Base-by-base conservation (phyloP, 495 filamentous ascomycete species). In the Podospora fimiseda region DNA sequence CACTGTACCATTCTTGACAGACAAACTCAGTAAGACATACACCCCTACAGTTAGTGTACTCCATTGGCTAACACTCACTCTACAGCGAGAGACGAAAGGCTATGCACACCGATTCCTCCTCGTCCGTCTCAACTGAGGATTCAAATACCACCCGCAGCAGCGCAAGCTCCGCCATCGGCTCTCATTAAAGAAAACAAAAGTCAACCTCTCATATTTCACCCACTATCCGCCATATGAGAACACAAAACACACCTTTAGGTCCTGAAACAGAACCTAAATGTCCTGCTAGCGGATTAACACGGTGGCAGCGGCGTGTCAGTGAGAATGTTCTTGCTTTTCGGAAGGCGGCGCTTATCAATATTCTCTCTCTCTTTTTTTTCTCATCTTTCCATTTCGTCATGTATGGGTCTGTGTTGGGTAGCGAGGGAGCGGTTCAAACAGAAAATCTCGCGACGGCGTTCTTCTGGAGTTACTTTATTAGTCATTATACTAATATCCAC, bases 1-100 rank as follows among this genome's bases (percentile, higher is more conserved):
- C 43, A 65, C 38, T 73, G 70, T 62, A 67, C 63, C 20, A 46
- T 77, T 9, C 59, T 73, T 30, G 69, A 74, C 59, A 68, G 72
- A 42, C 60, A 65, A 44, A 55, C 67, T 45, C 70, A 71, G 73
- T 76, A 67, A 65, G 69, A 16, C 20, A n/a, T n/a, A n/a, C n/a
- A n/a, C n/a, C n/a, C n/a, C n/a, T n/a, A n/a, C n/a, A n/a, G n/a
- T n/a, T n/a, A n/a, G n/a, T n/a, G n/a, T n/a, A n/a, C n/a, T n/a
- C n/a, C n/a, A 9, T 9, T 27, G 18, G 45, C 43, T 58, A 50
- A 60, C 57, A 46, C 15, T 24, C 15, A 13, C 16, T 33, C 18
- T 6, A 23, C 52, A 76, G 73, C 48, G 72, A 76, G 64, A 68
- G 61, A 50, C 42, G 46, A 20, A 69, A 64, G 46, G 43, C 51